Evolutionary conservation across 2,329 filamentous ascomycete species (phyloP), one percentile per base, ranked within the genome.

Genomic region (Chrysosporium queenslandicum): DNA sequence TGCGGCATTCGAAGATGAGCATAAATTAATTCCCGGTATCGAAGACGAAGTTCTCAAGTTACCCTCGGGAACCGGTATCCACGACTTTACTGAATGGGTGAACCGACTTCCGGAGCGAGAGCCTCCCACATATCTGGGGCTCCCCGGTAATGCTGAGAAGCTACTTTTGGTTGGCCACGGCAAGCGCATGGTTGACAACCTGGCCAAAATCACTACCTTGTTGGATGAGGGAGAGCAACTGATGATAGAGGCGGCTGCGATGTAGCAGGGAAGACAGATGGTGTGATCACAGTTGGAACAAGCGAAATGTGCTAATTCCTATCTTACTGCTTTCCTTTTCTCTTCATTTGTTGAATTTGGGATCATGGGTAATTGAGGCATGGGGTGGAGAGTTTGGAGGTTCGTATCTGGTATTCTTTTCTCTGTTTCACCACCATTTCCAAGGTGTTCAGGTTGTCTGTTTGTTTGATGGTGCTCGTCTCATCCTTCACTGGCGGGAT

Each of bases 101-200:
- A 87, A 94, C 62, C 81, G 81, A 55, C 75, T 98, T 56, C 92
- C 92, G 0, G 92, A 98, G 76, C 82, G 92, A 62, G 92, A 98
- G 69, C 94, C 94, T 25, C 92, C 92, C 3, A 95, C 89, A 0
- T 98, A 95, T 66, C 77, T 98, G 14, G 94, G 92, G 20, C 71
- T 98, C 59, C 92, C 92, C 32, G 87, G 88, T 25, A 96, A 98
- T 67, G 92, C 92, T 18, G 92, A 98, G 81, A 98, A 97, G 72
- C 67, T 98, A 65, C 70, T 98, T 61, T 77, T 98, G 29, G 87
- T 95, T 12, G 90, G 87, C 2, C 82, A 95, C 63, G 94, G 91
- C 40, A 80, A 81, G 64, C 86, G 84, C 63, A 83, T 96, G 79
- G 83, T 96, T 61, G 79, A 78, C 58, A 90, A 96, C 68, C 63